Percentiles rank a stretch among this genome's conserved stretches.
Evolutionary conservation across 495 filamentous ascomycete species (phyloP).

Genomic region (Oidiodendron maius): DNA sequence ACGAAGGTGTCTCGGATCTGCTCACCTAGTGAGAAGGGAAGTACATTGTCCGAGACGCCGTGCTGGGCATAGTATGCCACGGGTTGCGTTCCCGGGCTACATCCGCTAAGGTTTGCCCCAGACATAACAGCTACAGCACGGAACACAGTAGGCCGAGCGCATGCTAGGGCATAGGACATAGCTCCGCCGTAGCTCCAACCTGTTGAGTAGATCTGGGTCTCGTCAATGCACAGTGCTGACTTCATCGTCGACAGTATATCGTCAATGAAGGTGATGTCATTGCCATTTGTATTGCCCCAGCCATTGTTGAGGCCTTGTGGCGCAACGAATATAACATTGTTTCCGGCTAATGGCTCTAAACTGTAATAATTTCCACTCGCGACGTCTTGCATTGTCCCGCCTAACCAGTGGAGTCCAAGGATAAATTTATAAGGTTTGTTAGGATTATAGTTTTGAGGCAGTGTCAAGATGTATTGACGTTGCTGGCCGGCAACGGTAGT

Average conservation of each 20-base stretch:
- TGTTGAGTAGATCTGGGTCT: constrained; percentile 36
- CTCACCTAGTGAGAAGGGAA: constrained; percentile 30
- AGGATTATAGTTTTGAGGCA: constrained; percentile 35
- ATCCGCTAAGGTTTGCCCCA: constrained; percentile 35
- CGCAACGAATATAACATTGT: constrained; percentile 34
- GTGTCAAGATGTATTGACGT: constrained; percentile 32
- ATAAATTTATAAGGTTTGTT: constrained; percentile 33
- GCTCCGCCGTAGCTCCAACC: constrained; percentile 46
- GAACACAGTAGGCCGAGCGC: constrained; percentile 32
- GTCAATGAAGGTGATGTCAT: constrained; percentile 39
- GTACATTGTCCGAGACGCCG: constrained; percentile 32
- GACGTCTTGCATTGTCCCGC: constrained; percentile 32
- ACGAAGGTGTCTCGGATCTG: constrained; percentile 33
- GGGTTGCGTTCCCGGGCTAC: constrained; percentile 29
- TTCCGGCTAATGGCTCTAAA: constrained; percentile 28
- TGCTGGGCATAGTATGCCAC: constrained; percentile 41
- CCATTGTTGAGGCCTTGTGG: constrained; percentile 37
- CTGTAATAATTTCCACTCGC: constrained; percentile 34
- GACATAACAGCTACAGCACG: constrained; percentile 40
- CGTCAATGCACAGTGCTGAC: constrained; percentile 38
- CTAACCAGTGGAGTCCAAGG: constrained; percentile 34
- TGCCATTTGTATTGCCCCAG: constrained; percentile 36
- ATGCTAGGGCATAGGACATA: constrained; percentile 42
- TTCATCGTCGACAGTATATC: constrained; percentile 31
- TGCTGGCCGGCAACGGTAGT: too few species aligned